Percentiles rank a stretch among this genome's conserved stretches.
These are phyloP conservation scores for Pseudogymnoascus sp. DNA, from an alignment of 2,329 filamentous ascomycete genomes.

Conservation along the genomic window DNA sequence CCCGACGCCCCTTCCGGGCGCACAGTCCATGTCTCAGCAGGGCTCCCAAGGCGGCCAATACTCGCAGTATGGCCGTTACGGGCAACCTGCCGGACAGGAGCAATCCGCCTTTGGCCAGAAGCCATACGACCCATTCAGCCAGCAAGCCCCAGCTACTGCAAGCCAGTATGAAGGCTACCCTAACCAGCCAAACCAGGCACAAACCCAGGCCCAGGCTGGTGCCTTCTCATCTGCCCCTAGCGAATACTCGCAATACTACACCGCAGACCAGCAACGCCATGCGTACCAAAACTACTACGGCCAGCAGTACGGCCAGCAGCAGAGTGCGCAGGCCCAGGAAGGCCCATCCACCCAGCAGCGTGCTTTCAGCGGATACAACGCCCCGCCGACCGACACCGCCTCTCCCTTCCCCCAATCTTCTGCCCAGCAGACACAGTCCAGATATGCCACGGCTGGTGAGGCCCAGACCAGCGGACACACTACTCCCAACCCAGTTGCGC, in stretches of 20 bases:
- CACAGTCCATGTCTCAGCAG: slow-evolving; percentile 32
- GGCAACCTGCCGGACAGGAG: slow-evolving; percentile 52
- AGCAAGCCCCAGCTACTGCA: slow-evolving; percentile 53
- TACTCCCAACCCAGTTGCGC: slow-evolving; percentile 72
- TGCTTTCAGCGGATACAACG: slow-evolving; percentile 65
- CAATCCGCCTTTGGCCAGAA: slow-evolving; percentile 59
- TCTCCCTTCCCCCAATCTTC: slow-evolving; percentile 67
- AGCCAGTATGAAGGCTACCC: slow-evolving; percentile 55
- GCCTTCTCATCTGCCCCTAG: slow-evolving; percentile 65
- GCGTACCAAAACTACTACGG: slow-evolving; percentile 67
- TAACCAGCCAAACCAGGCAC: slow-evolving; percentile 49
- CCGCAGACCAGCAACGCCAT: slow-evolving; percentile 64
- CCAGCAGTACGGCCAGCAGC: slow-evolving; percentile 43
- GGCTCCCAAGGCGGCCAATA: slow-evolving; percentile 31
- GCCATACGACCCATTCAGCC: slow-evolving; percentile 77
- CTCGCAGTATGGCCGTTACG: slow-evolving; percentile 63
- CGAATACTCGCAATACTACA: slow-evolving; percentile 83
- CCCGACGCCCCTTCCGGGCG: slow-evolving; percentile 27
- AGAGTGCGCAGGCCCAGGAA: slow-evolving; percentile 58
- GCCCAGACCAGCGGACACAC: slow-evolving; percentile 80
- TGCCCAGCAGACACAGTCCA: slow-evolving; percentile 49
- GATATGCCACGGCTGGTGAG: slow-evolving; percentile 54
- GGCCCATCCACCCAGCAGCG: slow-evolving; percentile 64
- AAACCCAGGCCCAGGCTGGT: slow-evolving; percentile 49
- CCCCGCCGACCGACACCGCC: slow-evolving; percentile 54